Percentiles rank a stretch among this genome's conserved stretches.
phyloP scores from a whole-genome alignment of 805 yeast species.

The Kodamaea hsintzibuensis region DNA sequence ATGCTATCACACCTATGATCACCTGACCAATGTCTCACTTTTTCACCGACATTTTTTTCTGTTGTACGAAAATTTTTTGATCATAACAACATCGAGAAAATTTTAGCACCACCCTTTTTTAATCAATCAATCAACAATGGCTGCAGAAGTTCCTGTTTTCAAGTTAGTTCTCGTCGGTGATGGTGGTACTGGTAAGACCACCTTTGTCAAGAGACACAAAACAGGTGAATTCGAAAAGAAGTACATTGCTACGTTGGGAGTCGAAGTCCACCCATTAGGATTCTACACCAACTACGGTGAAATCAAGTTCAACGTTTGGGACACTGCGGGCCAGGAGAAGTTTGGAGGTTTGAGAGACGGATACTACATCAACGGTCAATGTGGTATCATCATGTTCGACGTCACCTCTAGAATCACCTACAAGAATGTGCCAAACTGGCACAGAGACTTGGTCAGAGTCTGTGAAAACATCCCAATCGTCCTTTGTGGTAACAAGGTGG shows the following conservation, averaged over 20 bases:
- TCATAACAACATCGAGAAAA: slow-evolving; percentile 6
- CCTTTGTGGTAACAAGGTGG: slow-evolving; percentile 99
- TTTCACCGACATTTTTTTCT: too few relatives aligned
- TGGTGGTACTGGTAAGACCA: slow-evolving; percentile 99
- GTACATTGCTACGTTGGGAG: slow-evolving; percentile 99
- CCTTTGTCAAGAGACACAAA: slow-evolving; percentile 98
- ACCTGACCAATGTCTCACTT: background rate
- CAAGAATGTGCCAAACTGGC: slow-evolving; percentile 99
- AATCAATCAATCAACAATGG: slow-evolving; percentile 40
- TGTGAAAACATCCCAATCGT: slow-evolving; percentile 99
- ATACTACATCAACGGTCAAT: slow-evolving; percentile 98
- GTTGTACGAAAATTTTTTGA: background rate
- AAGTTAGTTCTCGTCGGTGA: slow-evolving; percentile 99
- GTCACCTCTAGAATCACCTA: slow-evolving; percentile 99
- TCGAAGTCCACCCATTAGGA: slow-evolving; percentile 97
- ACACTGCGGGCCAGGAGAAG: slow-evolving; percentile 99
- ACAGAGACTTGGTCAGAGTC: slow-evolving; percentile 98
- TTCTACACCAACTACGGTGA: slow-evolving; percentile 99
- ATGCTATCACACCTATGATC: background rate
- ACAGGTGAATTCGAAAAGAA: slow-evolving; percentile 99
- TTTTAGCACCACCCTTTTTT: slow-evolving; percentile 5
- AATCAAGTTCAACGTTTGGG: slow-evolving; percentile 99
- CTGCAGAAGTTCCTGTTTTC: slow-evolving; percentile 87
- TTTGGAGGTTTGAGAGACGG: slow-evolving; percentile 99
- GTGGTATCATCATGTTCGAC: slow-evolving; percentile 99